phyloP scores from a whole-genome alignment of 495 filamentous ascomycete genomes.

The Podospora pseudopauciseta region DNA sequence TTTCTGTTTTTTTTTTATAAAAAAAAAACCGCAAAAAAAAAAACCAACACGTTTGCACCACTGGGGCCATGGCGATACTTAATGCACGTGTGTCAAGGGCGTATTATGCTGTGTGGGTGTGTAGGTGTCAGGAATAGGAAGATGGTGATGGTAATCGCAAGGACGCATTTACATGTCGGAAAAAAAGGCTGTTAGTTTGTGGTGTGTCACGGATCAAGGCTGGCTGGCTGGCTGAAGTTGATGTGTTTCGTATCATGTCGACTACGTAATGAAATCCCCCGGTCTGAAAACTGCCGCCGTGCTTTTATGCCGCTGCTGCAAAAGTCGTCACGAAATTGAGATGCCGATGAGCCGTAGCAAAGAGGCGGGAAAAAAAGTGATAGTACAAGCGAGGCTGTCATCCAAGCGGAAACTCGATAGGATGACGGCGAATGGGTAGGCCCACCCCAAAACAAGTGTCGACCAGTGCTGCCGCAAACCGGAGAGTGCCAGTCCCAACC shows the following conservation, averaged over 20 bases:
- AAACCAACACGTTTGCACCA: conserved; percentile 6
- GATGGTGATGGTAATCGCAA: background rate
- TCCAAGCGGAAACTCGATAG: conserved; percentile 26
- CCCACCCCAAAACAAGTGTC: conserved; percentile 27
- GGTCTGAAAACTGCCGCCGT: conserved; percentile 16
- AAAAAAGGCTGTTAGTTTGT: background rate
- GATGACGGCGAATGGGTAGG: conserved; percentile 1
- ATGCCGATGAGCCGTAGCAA: conserved; percentile 29
- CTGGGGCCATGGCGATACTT: background rate
- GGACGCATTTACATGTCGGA: conserved; percentile 10
- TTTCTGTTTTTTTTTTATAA: background rate
- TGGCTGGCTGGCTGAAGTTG: conserved; percentile 22
- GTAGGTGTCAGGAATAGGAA: background rate
- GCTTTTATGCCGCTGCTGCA: conserved; percentile 14
- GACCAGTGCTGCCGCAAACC: conserved; percentile 33
- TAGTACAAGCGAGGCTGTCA: conserved; percentile 37
- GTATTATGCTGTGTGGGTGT: background rate
- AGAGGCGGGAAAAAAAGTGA: conserved; percentile 32
- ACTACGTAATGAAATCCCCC: conserved; percentile 34
- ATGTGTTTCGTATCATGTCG: conserved; percentile 33
- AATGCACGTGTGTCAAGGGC: background rate
- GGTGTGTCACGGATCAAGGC: conserved; percentile 8
- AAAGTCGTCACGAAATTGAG: conserved; percentile 35
- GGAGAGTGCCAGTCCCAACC: conserved; percentile 18
- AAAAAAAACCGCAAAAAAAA: too few species aligned